Conservation (phyloP, 306 rosid species). For the Aeschynomene evenia region DNA sequence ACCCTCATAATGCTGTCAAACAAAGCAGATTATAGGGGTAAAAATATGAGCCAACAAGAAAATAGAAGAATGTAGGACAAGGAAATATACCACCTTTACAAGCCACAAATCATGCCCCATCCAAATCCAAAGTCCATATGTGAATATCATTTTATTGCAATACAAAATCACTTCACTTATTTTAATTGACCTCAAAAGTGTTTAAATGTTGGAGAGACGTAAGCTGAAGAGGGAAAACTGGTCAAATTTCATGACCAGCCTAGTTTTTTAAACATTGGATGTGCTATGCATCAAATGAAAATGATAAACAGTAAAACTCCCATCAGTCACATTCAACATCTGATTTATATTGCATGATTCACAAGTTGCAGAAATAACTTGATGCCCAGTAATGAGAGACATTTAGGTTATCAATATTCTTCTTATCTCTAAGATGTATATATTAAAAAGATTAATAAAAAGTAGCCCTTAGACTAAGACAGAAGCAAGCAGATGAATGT, state of each 20-base stretch:
- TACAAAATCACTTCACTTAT: background rate
- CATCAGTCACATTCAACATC: background rate
- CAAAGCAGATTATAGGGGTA: background rate
- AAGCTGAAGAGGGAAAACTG: background rate
- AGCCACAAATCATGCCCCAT: background rate
- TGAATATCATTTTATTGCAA: background rate
- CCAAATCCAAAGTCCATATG: background rate
- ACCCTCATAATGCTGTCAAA: slow-evolving; percentile 56
- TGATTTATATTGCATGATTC: background rate
- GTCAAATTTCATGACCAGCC: background rate
- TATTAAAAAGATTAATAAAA: slow-evolving; percentile 2
- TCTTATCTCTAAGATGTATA: background rate
- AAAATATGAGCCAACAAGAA: background rate
- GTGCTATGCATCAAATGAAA: background rate
- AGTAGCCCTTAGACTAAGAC: background rate
- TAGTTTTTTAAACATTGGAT: background rate
- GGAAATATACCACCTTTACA: background rate
- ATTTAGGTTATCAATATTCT: background rate
- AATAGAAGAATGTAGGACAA: background rate
- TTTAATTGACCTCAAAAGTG: background rate
- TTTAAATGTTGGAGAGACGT: background rate
- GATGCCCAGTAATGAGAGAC: background rate
- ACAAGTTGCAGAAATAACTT: background rate
- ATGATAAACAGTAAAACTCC: background rate
- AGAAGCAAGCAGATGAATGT: slow-evolving; percentile 9